These are phyloP conservation scores for Globisporangium nagaii DNA, from an alignment of 352 stramenopile genomes.

Conservation along the genomic window DNA sequence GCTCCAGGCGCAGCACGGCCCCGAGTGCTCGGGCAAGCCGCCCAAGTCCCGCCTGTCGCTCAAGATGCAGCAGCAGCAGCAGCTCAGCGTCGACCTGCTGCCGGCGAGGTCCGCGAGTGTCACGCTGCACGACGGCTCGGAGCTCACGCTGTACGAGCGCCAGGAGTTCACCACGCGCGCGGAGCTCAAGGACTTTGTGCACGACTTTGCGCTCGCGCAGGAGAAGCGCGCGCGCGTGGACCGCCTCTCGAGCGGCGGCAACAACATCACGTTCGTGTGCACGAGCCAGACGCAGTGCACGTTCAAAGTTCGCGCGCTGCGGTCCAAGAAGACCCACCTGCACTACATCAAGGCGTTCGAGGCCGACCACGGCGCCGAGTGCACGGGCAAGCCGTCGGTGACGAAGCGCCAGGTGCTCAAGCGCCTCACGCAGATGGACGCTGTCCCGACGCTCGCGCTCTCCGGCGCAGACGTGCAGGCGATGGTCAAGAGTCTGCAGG, in stretches of 20 bases:
- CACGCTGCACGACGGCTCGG: constrained; percentile 16
- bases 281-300: constrained; percentile 34
- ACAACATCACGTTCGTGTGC: constrained; percentile 48
- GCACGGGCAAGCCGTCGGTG: constrained; percentile 26
- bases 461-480: constrained; percentile 26
- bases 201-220: constrained; percentile 45
- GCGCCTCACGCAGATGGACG: constrained; percentile 22
- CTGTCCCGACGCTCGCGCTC: constrained; percentile 22
- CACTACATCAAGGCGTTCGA: constrained; percentile 28
- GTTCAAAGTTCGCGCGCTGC: constrained; percentile 30
- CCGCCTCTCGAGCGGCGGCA: constrained; percentile 29
- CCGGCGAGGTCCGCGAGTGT: background rate
- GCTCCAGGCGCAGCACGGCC: constrained; percentile 23
- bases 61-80: background rate
- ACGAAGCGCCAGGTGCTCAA: constrained; percentile 39
- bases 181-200: constrained; percentile 34
- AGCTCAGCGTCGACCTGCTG: background rate
- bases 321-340: background rate
- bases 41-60: background rate
- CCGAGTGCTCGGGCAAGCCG: constrained; percentile 23
- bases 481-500: constrained; percentile 33
- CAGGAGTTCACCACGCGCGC: constrained; percentile 30
- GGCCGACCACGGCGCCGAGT: constrained; percentile 23
- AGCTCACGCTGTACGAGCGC: constrained; percentile 25
- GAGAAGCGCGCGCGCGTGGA: constrained; percentile 37